Conservation (phyloP, 2,329 filamentous ascomycete genomes). For the Penicillium fuscoglaucum region DNA sequence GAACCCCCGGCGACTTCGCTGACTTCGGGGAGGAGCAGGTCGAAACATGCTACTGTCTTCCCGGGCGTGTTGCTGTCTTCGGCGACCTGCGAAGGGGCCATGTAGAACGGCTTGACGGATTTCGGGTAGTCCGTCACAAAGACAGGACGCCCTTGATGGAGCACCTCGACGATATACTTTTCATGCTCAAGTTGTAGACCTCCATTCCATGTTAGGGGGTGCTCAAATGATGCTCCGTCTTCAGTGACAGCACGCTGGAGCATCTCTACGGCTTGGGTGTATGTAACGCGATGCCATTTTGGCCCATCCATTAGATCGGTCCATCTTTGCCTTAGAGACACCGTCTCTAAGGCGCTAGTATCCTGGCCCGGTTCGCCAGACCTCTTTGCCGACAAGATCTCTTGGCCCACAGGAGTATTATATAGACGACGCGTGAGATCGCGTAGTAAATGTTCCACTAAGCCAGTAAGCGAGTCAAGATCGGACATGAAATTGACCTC, state of each 20-base stretch:
- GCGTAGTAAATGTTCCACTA: slow-evolving; percentile 77
- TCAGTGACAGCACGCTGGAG: slow-evolving; percentile 61
- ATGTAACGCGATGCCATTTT: slow-evolving; percentile 79
- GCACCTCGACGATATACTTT: slow-evolving; percentile 71
- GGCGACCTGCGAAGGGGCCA: slow-evolving; percentile 56
- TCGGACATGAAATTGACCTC: slow-evolving; percentile 77
- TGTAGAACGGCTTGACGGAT: slow-evolving; percentile 88
- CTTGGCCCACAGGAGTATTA: slow-evolving; percentile 53
- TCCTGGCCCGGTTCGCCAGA: slow-evolving; percentile 46
- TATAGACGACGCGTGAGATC: slow-evolving; percentile 54
- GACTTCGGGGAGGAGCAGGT: slow-evolving; percentile 80
- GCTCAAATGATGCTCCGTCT: slow-evolving; percentile 59
- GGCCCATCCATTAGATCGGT: slow-evolving; percentile 57
- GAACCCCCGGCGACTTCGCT: slow-evolving; percentile 88
- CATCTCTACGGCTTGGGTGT: slow-evolving; percentile 71
- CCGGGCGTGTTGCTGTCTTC: slow-evolving; percentile 14
- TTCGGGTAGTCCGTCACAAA: slow-evolving; percentile 95
- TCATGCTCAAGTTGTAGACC: slow-evolving; percentile 92
- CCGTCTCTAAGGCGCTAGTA: slow-evolving; percentile 29
- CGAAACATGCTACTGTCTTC: slow-evolving; percentile 81
- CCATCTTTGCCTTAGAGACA: slow-evolving; percentile 68
- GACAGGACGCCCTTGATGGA: slow-evolving; percentile 68
- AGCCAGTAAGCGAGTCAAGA: slow-evolving; percentile 69
- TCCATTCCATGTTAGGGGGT: slow-evolving; percentile 67
- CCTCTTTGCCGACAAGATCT: slow-evolving; percentile 54